A percentile compares a stretch with the other conserved stretches of the same genome.
phyloP scores from a whole-genome alignment of 2,329 filamentous ascomycete species.

The Cryphonectria parasitica region DNA sequence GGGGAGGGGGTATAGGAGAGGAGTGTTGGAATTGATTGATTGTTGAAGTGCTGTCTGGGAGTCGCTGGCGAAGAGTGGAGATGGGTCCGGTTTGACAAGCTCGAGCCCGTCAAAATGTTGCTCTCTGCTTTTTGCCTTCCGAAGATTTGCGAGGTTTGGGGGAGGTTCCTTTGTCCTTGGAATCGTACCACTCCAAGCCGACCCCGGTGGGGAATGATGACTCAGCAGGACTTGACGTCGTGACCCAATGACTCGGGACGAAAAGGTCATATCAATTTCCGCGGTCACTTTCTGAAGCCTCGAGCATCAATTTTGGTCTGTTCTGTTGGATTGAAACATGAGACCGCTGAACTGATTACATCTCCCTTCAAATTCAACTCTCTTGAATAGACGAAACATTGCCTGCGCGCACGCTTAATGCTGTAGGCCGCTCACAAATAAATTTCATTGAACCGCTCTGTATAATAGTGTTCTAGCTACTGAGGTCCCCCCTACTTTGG shows the following conservation, averaged over 20 bases:
- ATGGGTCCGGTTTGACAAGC: constrained; percentile 26
- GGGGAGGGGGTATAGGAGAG: constrained; percentile 19
- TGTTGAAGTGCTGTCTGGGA: constrained; percentile 15
- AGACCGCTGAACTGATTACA: neutral
- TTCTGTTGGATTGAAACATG: no score
- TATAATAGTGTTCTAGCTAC: neutral
- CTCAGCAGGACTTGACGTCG: constrained; percentile 8
- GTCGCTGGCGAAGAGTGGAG: constrained; percentile 28
- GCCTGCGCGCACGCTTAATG: neutral
- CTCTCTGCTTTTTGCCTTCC: constrained; percentile 9
- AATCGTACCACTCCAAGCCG: constrained; percentile 12
- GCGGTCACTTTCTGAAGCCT: constrained; percentile 2
- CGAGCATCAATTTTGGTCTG: no score
- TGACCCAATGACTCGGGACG: constrained; percentile 7
- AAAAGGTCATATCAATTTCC: constrained; percentile 21
- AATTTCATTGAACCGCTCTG: neutral
- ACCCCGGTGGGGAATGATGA: constrained; percentile 10
- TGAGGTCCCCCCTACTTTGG: neutral
- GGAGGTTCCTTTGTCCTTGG: constrained; percentile 5
- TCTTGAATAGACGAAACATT: neutral
- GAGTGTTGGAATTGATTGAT: constrained; percentile 12
- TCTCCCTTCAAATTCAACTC: neutral
- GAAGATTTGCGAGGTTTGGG: constrained; percentile 8
- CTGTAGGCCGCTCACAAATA: neutral
- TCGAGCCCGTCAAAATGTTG: constrained; percentile 25